Percentiles rank a stretch among this genome's conserved stretches.
These are phyloP conservation scores for Monosporozyma aerobia DNA, from an alignment of 805 yeast genomes.

Conservation along the genomic window DNA sequence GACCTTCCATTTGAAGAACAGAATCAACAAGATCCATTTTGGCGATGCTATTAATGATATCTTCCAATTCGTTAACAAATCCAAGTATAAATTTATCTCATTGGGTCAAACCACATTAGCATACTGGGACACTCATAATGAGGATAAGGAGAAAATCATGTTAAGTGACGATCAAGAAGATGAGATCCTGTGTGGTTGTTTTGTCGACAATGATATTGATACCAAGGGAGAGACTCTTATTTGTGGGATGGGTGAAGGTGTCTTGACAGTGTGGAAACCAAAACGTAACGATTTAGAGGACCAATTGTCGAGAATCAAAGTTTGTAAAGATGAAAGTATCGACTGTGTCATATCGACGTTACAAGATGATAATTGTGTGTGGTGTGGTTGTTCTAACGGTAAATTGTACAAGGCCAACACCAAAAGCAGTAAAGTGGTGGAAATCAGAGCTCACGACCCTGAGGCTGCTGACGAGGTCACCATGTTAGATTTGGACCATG, in stretches of 20 bases:
- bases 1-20: constrained; percentile 41
- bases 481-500: constrained; percentile 66
- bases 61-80: constrained; percentile 51
- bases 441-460: constrained; percentile 53
- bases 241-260: constrained; percentile 89
- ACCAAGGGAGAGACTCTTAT: constrained; percentile 54
- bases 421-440: constrained; percentile 53
- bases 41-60: constrained; percentile 73
- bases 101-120: constrained; percentile 77
- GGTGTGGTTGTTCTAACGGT: constrained; percentile 81
- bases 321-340: constrained; percentile 60
- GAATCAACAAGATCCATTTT: constrained; percentile 45
- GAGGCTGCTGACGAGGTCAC: constrained; percentile 59
- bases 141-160: constrained; percentile 32
- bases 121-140: constrained; percentile 55
- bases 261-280: constrained; percentile 78
- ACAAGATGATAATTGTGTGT: constrained; percentile 43
- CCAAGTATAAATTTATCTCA: constrained; percentile 70
- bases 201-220: constrained; percentile 40
- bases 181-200: constrained; percentile 70
- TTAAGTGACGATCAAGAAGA: constrained; percentile 88
- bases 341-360: constrained; percentile 54
- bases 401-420: constrained; percentile 57
- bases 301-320: constrained; percentile 67
- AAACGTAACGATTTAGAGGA: constrained; percentile 60